Conservation (phyloP, 495 filamentous ascomycete genomes). For the Glonium stellatum region DNA sequence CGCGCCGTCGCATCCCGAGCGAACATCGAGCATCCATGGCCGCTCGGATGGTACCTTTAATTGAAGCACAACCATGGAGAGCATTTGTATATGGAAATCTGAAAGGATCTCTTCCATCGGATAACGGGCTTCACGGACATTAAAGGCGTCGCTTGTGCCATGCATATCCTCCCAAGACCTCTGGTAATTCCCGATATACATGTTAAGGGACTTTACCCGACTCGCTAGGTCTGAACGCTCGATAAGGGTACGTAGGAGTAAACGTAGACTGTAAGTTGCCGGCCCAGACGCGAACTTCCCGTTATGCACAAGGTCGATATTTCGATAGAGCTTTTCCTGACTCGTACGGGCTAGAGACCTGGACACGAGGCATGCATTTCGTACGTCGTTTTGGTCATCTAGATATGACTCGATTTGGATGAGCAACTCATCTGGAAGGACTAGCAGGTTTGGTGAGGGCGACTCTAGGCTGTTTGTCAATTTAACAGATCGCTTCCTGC, state of each 20-base stretch:
- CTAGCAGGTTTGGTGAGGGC: not conserved
- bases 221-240: not conserved
- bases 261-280: not conserved
- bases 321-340: not conserved
- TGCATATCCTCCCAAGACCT: too few species aligned
- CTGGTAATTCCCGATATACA: too few species aligned
- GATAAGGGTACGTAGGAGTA: not conserved
- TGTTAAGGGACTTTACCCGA: not conserved
- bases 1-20: not conserved
- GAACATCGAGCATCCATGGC: not conserved
- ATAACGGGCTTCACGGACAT: too few species aligned
- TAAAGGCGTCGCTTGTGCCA: too few species aligned
- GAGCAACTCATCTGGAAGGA: not conserved
- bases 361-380: not conserved
- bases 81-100: too few species aligned
- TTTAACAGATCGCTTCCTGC: too few species aligned
- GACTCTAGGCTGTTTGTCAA: too few species aligned
- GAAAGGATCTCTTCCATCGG: too few species aligned
- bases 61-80: too few species aligned
- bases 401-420: not conserved
- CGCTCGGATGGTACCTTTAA: too few species aligned
- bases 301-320: not conserved
- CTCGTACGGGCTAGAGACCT: not conserved
- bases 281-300: not conserved
- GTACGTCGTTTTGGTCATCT: not conserved